Conservation (phyloP, 225 moss, liverwort and hornwort species). For the Polytrichum formosum region DNA sequence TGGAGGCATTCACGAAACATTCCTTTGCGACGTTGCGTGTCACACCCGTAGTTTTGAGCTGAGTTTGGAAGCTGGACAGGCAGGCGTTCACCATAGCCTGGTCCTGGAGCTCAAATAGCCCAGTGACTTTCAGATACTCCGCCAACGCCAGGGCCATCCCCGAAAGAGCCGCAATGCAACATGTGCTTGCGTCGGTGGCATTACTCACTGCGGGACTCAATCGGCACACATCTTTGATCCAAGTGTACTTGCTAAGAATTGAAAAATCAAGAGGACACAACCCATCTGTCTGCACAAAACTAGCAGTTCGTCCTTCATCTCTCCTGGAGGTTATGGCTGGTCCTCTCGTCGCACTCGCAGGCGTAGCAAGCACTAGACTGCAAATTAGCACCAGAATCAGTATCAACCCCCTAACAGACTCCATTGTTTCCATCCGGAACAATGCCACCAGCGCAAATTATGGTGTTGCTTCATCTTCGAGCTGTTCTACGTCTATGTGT, state of each 20-base stretch:
- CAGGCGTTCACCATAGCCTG: conserved; percentile 18
- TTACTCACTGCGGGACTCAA: background rate
- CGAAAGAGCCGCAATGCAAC: conserved; percentile 23
- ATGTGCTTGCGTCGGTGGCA: conserved; percentile 4
- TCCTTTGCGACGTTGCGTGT: conserved; percentile 16
- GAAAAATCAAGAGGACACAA: conserved; percentile 35
- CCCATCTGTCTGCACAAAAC: conserved; percentile 1
- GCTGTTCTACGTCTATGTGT: no score
- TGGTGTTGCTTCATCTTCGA: no score
- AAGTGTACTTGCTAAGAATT: conserved; percentile 23
- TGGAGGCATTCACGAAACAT: background rate
- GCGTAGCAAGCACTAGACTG: background rate
- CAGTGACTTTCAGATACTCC: conserved; percentile 18
- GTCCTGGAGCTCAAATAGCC: conserved; percentile 22
- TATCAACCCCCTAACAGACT: conserved; percentile 6
- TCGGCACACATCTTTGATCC: conserved; percentile 18
- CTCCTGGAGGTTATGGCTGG: conserved; percentile 6
- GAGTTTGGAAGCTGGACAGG: conserved; percentile 12
- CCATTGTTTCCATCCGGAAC: conserved; percentile 7
- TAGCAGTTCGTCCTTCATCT: background rate
- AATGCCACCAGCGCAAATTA: no score
- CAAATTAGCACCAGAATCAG: background rate
- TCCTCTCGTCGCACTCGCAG: conserved; percentile 6
- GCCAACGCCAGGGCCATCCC: conserved; percentile 16
- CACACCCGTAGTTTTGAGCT: conserved; percentile 17